phyloP scores from a whole-genome alignment of 1,139 yeast species.

The Taphrina communis region DNA sequence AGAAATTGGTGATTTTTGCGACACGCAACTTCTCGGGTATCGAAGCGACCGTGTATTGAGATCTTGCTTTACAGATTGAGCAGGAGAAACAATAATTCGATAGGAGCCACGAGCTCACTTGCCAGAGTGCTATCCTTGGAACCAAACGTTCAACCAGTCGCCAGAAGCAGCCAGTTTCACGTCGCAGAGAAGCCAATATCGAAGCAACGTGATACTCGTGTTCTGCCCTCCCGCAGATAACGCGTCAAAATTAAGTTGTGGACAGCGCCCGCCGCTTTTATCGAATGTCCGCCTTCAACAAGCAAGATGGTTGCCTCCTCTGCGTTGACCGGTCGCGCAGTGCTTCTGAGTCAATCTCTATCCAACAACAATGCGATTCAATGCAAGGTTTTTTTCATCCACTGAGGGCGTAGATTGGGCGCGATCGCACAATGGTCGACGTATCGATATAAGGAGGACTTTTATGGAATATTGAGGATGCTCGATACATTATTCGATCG shows the following conservation, averaged over 20 bases:
- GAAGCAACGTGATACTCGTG: background rate
- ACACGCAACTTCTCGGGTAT: background rate
- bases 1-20: background rate
- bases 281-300: background rate
- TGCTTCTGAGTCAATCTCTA: too few relatives aligned
- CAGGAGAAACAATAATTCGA: background rate
- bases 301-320: too few relatives aligned
- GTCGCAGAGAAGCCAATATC: constrained; percentile 6
- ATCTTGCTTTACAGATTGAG: constrained; percentile 4
- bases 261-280: constrained; percentile 6
- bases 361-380: too few relatives aligned
- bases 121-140: too few relatives aligned
- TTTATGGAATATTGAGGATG: too few relatives aligned
- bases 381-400: too few relatives aligned
- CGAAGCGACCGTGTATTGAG: too few relatives aligned
- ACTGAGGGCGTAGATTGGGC: too few relatives aligned
- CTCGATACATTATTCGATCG: constrained; percentile 2
- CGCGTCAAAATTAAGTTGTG: constrained; percentile 10
- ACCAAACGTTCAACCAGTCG: too few relatives aligned
- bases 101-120: background rate
- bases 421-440: too few relatives aligned
- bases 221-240: constrained; percentile 18
- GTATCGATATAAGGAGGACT: too few relatives aligned
- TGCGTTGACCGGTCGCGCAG: too few relatives aligned
- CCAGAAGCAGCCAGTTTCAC: background rate